Conservation (phyloP, 2,329 filamentous ascomycete genomes). For the Aspergillus sp. region DNA sequence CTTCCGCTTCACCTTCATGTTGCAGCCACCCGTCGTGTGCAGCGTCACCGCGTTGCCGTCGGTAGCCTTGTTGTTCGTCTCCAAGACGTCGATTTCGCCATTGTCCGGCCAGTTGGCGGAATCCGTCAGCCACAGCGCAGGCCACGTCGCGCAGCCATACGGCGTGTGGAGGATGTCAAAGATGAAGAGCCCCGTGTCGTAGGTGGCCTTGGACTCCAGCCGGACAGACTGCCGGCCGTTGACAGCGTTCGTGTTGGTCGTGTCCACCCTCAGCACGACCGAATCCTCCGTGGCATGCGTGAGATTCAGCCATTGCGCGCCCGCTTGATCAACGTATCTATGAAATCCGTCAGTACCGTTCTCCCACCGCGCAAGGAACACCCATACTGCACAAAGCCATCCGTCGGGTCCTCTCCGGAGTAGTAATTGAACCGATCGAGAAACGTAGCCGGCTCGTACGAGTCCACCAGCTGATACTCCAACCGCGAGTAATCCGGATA, state of each 20-base stretch:
- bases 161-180: conserved; percentile 66
- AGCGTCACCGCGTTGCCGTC: conserved; percentile 61
- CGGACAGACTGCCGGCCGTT: conserved; percentile 64
- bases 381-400: conserved; percentile 49
- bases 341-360: neutral
- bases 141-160: conserved; percentile 64
- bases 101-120: conserved; percentile 60
- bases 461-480: conserved; percentile 42
- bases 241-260: conserved; percentile 56
- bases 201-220: conserved; percentile 59
- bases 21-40: conserved; percentile 57
- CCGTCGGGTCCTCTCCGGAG: conserved; percentile 43
- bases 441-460: conserved; percentile 42
- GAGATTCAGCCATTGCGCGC: conserved; percentile 50
- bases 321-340: conserved; percentile 41
- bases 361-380: conserved; percentile 13
- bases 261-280: conserved; percentile 62
- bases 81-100: conserved; percentile 65
- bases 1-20: conserved; percentile 54
- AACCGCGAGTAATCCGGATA: conserved; percentile 46
- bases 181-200: conserved; percentile 64
- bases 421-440: conserved; percentile 49
- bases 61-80: conserved; percentile 55
- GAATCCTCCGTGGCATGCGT: conserved; percentile 57
- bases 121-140: conserved; percentile 66